Conservation (phyloP, 2,329 filamentous ascomycete genomes). For the Tolypocladium pustulatum region DNA sequence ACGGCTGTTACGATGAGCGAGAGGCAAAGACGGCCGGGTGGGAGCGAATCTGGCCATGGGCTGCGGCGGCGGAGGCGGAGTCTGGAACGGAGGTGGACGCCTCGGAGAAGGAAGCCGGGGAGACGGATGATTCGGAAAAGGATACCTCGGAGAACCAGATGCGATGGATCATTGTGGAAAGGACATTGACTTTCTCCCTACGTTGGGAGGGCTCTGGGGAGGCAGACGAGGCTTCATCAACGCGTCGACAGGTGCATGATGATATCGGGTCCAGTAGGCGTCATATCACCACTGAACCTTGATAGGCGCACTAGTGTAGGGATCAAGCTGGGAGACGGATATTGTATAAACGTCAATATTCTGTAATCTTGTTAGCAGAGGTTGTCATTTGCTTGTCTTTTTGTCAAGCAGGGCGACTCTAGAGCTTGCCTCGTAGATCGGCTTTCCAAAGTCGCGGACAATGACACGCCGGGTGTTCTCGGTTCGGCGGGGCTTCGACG, state of each 20-base stretch:
- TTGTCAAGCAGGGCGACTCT: too few species aligned
- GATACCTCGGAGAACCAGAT: conserved; percentile 17
- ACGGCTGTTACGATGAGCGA: conserved; percentile 18
- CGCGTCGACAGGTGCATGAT: conserved; percentile 3
- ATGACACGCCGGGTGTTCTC: too few species aligned
- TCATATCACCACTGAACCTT: background rate
- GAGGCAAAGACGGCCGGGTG: conserved; percentile 15
- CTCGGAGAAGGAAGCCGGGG: background rate
- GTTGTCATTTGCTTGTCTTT: background rate
- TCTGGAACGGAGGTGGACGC: conserved; percentile 11
- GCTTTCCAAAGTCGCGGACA: too few species aligned
- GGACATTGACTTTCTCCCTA: conserved; percentile 25
- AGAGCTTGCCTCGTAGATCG: too few species aligned
- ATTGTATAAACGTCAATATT: background rate
- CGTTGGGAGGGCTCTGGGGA: conserved; percentile 22
- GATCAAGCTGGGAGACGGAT: background rate
- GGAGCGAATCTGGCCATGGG: conserved; percentile 22
- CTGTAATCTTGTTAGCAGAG: background rate
- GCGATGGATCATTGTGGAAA: conserved; percentile 27
- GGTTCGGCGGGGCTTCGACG: too few species aligned
- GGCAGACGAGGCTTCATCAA: conserved; percentile 10
- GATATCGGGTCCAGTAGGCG: background rate
- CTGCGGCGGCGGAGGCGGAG: conserved; percentile 13
- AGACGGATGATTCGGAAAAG: background rate
- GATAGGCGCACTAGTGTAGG: background rate